Base-by-base conservation (phyloP, 306 rosid genomes). In the Boehmeria nivea region DNA sequence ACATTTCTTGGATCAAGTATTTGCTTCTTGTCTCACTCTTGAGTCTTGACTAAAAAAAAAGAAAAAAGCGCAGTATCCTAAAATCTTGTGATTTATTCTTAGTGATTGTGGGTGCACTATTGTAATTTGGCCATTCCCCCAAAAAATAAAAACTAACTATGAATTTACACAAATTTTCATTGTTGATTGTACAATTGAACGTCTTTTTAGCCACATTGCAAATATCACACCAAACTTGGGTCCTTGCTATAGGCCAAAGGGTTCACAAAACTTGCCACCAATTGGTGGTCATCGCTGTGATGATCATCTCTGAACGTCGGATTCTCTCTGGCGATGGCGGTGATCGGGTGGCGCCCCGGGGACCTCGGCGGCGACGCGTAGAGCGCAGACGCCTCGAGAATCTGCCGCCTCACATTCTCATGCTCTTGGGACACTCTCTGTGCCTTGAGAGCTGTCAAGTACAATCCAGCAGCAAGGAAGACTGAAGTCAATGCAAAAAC, bases 311-410 rank as follows among this genome's bases (percentile, higher is more conserved):
- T 61, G 34, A 63, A 55, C 25, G 72, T 53, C 21, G 95, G 96
- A 52, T 83, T 76, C 52, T 87, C 96, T 27, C 96, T 81, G 0
- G 80, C 66, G 47, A 93, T 67, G 7, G 75, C 37, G 27, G 80
- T 33, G 57, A 85, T 54, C 6, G n/a, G 60, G 3, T 43, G 83
- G 0, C 70, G 44, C 8, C 24, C 67, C 2, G 95, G 99, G 12
- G 95, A 87, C 6, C 60, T 38, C 12, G 95, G 89, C 6, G 99
- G 96, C 5, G 97, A 83, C 37, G 73, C 70, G 50, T 81, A 75
- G 11, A 81, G 68, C 1, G 64, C 52, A 10, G 95, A 83, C 12
- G 82, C 59, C 60, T 76, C 95, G 4, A 77, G 64, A 46, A 81
- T 76, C 42, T 81, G 81, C 60, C 76, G 61, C 59, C 83, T 6